A percentile compares a stretch with the other conserved stretches of the same genome.
These are phyloP conservation scores for Aspergillus awamori DNA, from an alignment of 2,329 filamentous ascomycete species.

Conservation along the genomic window DNA sequence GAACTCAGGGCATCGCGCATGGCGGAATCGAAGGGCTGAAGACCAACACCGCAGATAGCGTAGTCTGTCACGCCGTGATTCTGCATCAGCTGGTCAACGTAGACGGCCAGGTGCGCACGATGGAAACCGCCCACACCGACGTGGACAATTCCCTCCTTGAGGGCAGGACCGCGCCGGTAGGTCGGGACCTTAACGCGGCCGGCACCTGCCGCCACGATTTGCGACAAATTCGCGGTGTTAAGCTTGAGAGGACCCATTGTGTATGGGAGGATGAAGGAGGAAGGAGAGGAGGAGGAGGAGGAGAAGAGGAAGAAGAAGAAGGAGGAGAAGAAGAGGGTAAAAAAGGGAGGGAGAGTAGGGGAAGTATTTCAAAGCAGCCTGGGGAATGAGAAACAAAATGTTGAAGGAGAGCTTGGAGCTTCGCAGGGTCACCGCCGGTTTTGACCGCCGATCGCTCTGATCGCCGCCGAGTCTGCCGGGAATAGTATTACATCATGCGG, in stretches of 20 bases:
- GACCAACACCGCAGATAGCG: slow-evolving; percentile 57
- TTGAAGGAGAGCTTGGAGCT: not conserved
- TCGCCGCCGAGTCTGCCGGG: not conserved
- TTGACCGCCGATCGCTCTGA: not conserved
- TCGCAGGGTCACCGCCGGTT: not conserved
- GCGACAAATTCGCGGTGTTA: slow-evolving; percentile 42
- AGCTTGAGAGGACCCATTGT: slow-evolving; percentile 44
- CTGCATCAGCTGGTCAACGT: slow-evolving; percentile 54
- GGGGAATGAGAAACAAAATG: too few relatives aligned
- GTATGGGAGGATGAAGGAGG: slow-evolving; percentile 16
- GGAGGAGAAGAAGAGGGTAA: not conserved
- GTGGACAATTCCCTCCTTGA: slow-evolving; percentile 60
- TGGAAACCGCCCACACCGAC: slow-evolving; percentile 60
- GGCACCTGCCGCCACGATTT: slow-evolving; percentile 36
- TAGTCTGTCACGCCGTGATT: slow-evolving; percentile 51
- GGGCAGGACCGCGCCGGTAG: slow-evolving; percentile 47
- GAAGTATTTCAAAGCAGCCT: too few relatives aligned
- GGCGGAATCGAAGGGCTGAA: slow-evolving; percentile 53
- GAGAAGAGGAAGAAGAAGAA: not conserved
- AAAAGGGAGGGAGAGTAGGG: not conserved
- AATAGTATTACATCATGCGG: not conserved
- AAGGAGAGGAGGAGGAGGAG: not conserved
- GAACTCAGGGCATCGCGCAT: slow-evolving; percentile 55
- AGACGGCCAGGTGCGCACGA: slow-evolving; percentile 57
- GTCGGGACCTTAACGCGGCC: slow-evolving; percentile 43